Evolutionary conservation across 2,329 filamentous ascomycete species (phyloP).

Genomic region (Stenocarpella maydis): DNA sequence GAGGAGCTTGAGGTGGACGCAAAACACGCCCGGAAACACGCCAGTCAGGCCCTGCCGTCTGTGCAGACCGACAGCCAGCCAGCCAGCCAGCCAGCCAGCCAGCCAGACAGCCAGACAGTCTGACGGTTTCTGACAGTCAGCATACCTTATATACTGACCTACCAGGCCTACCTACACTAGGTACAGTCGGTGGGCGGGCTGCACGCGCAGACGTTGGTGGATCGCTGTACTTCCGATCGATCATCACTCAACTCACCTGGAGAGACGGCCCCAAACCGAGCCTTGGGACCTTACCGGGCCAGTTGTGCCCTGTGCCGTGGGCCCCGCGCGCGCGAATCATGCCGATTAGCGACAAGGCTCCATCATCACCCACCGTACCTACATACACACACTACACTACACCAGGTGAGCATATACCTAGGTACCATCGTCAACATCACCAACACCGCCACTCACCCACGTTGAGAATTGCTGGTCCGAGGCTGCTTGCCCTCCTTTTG

Average conservation of each 20-base stretch:
- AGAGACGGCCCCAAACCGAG: background rate
- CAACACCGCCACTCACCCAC: background rate
- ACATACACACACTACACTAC: no score
- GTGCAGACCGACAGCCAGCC: no score
- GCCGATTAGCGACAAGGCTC: slow-evolving; percentile 24
- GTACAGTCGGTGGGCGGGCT: background rate
- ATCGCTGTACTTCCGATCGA: slow-evolving; percentile 23
- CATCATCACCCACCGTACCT: no score
- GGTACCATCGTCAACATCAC: background rate
- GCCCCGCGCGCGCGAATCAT: slow-evolving; percentile 15
- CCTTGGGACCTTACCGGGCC: background rate
- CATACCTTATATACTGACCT: no score
- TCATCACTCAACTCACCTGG: slow-evolving; percentile 18
- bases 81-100: no score
- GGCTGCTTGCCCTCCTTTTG: background rate
- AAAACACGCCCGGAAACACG: slow-evolving; percentile 22
- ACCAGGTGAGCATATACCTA: no score
- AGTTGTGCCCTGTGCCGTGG: slow-evolving; percentile 8
- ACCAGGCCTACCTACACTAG: no score
- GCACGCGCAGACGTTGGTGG: slow-evolving; percentile 1
- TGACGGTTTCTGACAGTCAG: no score
- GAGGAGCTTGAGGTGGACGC: background rate
- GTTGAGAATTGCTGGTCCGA: slow-evolving; percentile 5
- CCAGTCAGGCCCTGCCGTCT: slow-evolving; percentile 7
- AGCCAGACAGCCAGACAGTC: background rate